Evolutionary conservation across 2,329 filamentous ascomycete species (phyloP).

Genomic region (Diaporthe vaccinii): DNA sequence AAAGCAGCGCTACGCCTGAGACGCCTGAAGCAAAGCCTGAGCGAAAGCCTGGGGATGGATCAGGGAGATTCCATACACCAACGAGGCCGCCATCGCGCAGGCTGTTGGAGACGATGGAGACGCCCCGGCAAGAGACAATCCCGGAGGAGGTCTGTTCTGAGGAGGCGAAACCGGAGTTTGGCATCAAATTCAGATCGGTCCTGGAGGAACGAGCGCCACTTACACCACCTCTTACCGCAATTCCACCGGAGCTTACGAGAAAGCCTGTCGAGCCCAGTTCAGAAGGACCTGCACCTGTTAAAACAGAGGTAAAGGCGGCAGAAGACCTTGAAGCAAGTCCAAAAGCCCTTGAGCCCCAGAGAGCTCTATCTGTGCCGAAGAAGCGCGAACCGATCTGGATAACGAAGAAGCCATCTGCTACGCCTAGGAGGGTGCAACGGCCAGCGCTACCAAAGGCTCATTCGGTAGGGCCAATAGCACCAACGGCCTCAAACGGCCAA

Average conservation of each 20-base stretch:
- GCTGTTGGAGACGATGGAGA: slow-evolving; percentile 24
- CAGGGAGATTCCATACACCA: neutral
- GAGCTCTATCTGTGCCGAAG: neutral
- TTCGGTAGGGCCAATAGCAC: neutral
- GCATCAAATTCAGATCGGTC: slow-evolving; percentile 29
- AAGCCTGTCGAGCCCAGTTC: neutral
- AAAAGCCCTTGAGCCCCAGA: neutral
- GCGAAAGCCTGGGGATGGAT: neutral
- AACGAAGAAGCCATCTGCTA: slow-evolving; percentile 25
- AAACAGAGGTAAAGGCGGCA: neutral
- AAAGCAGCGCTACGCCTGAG: slow-evolving; percentile 4
- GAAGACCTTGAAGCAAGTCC: neutral
- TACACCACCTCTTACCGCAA: slow-evolving; percentile 34
- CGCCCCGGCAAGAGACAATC: slow-evolving; percentile 10
- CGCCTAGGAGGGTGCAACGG: slow-evolving; percentile 6
- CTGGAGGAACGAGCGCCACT: slow-evolving; percentile 36
- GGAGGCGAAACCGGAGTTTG: neutral
- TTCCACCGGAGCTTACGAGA: slow-evolving; percentile 3
- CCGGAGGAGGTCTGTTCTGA: slow-evolving; percentile 7
- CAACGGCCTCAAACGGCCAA: neutral
- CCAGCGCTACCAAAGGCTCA: slow-evolving; percentile 1
- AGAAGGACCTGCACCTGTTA: neutral
- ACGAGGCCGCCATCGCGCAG: slow-evolving; percentile 20
- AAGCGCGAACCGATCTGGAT: slow-evolving; percentile 28
- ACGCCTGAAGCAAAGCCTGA: slow-evolving; percentile 27